Evolutionary conservation across 202 grass and related monocot genomes (phyloP).

Genomic region (Digitaria exilis): DNA sequence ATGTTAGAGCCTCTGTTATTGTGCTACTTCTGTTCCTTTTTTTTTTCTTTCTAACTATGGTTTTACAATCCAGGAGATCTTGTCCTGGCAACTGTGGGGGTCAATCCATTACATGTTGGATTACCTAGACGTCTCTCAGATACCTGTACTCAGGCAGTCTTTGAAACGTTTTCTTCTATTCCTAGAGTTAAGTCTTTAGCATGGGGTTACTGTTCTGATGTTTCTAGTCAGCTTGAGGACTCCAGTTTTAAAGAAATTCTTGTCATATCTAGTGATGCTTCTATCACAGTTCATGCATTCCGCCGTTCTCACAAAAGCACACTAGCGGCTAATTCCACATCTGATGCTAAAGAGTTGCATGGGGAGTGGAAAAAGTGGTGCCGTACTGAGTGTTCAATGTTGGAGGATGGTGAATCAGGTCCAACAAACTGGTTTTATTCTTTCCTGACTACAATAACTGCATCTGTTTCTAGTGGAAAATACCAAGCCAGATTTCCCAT

Average conservation of each 20-base stretch:
- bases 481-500: conserved; percentile 69
- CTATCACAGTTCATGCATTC: conserved; percentile 84
- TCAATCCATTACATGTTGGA: conserved; percentile 44
- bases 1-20: conserved; percentile 13
- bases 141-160: conserved; percentile 35
- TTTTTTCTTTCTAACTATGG: conserved; percentile 27
- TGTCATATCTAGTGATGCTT: conserved; percentile 59
- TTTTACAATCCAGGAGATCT: conserved; percentile 53
- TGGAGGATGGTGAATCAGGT: conserved; percentile 45
- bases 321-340: conserved; percentile 40
- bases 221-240: conserved; percentile 56
- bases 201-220: conserved; percentile 74
- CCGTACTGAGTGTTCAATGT: conserved; percentile 38
- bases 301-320: conserved; percentile 45
- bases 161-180: conserved; percentile 66
- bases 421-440: conserved; percentile 58
- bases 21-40: neutral
- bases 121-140: conserved; percentile 37
- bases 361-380: conserved; percentile 86
- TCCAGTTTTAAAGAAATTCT: conserved; percentile 82
- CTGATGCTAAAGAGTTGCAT: conserved; percentile 52
- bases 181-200: conserved; percentile 82
- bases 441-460: conserved; percentile 62
- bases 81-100: conserved; percentile 34
- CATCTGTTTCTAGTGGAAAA: conserved; percentile 67